Evolutionary conservation across 164 flowering plant species (phyloP), one percentile per base, ranked within the genome.

Genomic region (Taxillus chinensis): DNA sequence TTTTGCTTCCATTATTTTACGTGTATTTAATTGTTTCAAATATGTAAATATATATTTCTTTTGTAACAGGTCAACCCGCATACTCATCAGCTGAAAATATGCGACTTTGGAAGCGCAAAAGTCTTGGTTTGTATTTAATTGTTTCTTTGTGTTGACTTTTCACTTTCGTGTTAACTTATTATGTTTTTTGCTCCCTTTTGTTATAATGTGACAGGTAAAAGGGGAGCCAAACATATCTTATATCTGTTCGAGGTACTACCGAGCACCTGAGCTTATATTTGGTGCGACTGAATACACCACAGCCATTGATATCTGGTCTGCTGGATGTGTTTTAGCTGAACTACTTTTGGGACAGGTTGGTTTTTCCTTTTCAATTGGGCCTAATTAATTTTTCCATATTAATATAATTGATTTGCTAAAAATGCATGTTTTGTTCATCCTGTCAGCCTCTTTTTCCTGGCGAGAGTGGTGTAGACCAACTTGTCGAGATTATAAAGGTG

Each of bases 261-360:
- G 89, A 53, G 89, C 89, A 16, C 89, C 86, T 41, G 89, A 84
- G 57, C 84, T 84, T 40, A 83, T 83, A 69, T 83, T 83, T 72
- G 87, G 87, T 49, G 85, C 85, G 2, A 83, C 87, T 5, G 83
- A 82, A 40, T 84, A 84, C 75, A 78, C 86, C 40, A 70, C 82
- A 16, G 81, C 86, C 7, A 84, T 84, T 68, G 89, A 85, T 70
- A 82, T 83, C n/a, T 85, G 90, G 90, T 85, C 87, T 54, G 90
- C 76, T 14, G 90, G 87, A 13, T 85, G 90, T 67, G 87, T 85
- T 41, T 56, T 83, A 58, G 90, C 90, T 60, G 90, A 85, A 67
- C 73, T 83, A 42, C 68, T 80, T 17, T 78, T 80, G 62, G 84
- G 86, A 62, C 83, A 79, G 77, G 86, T 83, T 49, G 48, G 48